Conservation (phyloP, 805 yeast species). For the Wickerhamiella azyma region DNA sequence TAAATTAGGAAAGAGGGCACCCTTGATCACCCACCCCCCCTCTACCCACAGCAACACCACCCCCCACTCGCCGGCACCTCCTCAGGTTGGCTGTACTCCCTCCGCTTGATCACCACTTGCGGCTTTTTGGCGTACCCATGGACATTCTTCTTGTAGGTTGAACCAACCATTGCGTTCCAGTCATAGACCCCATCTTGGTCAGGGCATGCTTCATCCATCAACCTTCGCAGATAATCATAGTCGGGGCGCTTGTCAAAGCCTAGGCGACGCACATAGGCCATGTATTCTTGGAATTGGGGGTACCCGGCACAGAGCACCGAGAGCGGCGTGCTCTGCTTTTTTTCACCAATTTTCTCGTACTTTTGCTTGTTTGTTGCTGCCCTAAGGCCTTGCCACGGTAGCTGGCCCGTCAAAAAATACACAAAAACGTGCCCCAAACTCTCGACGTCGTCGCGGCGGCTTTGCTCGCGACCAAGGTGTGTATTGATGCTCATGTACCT, state of each 20-base stretch:
- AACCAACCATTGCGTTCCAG: slow-evolving; percentile 53
- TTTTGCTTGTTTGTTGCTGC: slow-evolving; percentile 97
- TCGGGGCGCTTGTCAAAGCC: slow-evolving; percentile 91
- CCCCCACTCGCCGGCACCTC: background rate
- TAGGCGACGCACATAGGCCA: slow-evolving; percentile 74
- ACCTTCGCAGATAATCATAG: slow-evolving; percentile 68
- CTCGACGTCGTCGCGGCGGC: slow-evolving; percentile 91
- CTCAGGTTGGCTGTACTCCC: background rate
- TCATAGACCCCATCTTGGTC: slow-evolving; percentile 81
- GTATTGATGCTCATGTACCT: slow-evolving; percentile 96
- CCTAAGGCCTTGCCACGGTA: slow-evolving; percentile 98
- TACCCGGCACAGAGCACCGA: slow-evolving; percentile 74
- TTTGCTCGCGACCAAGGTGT: slow-evolving; percentile 92
- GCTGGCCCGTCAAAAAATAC: slow-evolving; percentile 71
- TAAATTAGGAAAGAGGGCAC: too few relatives aligned
- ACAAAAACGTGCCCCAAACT: slow-evolving; percentile 92
- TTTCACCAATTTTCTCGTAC: slow-evolving; percentile 93
- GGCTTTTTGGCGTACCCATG: slow-evolving; percentile 52
- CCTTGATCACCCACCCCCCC: too few relatives aligned
- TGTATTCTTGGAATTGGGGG: slow-evolving; percentile 89
- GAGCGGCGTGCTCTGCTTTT: slow-evolving; percentile 79
- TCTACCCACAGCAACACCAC: background rate
- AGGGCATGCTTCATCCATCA: slow-evolving; percentile 64
- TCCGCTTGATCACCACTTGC: background rate
- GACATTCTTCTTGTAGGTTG: slow-evolving; percentile 76